phyloP scores from a whole-genome alignment of 1,284 basidiomycete species.

The Kwoniella shivajii region DNA sequence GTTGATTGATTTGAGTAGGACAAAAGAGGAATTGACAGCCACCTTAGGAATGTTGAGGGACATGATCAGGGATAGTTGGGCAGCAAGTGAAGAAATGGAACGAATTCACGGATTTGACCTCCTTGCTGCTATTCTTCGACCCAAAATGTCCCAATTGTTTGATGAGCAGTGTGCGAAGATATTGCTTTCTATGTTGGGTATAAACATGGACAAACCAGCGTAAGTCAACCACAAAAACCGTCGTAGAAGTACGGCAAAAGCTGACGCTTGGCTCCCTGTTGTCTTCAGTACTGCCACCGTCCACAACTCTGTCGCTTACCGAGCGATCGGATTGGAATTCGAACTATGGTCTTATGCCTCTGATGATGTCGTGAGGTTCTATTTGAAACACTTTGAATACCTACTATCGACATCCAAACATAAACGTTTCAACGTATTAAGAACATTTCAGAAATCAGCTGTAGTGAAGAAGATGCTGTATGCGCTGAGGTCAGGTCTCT shows the following conservation, averaged over 20 bases:
- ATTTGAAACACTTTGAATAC: conserved; percentile 74
- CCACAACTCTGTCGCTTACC: conserved; percentile 78
- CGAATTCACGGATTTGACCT: conserved; percentile 83
- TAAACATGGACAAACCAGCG: conserved; percentile 79
- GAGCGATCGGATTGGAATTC: conserved; percentile 81
- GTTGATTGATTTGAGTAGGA: conserved; percentile 77
- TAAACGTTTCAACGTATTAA: conserved; percentile 69
- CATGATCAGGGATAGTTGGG: conserved; percentile 80
- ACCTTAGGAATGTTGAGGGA: conserved; percentile 74
- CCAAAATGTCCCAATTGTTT: conserved; percentile 70
- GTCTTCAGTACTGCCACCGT: conserved; percentile 70
- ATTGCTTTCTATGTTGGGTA: conserved; percentile 78
- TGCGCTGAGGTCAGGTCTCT: conserved; percentile 75
- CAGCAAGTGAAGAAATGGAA: conserved; percentile 90
- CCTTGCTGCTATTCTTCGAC: conserved; percentile 70
- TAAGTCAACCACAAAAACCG: conserved; percentile 36
- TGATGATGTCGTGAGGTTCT: conserved; percentile 69
- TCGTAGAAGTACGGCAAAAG: background rate
- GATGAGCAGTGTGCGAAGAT: conserved; percentile 74
- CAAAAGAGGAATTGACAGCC: conserved; percentile 69
- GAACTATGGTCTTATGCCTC: conserved; percentile 80
- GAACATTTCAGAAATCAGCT: conserved; percentile 66
- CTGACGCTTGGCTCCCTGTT: conserved; percentile 12
- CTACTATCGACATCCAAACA: conserved; percentile 72
- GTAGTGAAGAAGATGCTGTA: conserved; percentile 78